Evolutionary conservation across 805 yeast species (phyloP), one percentile per base, ranked within the genome.

Genomic region (Candida nanaspora): DNA sequence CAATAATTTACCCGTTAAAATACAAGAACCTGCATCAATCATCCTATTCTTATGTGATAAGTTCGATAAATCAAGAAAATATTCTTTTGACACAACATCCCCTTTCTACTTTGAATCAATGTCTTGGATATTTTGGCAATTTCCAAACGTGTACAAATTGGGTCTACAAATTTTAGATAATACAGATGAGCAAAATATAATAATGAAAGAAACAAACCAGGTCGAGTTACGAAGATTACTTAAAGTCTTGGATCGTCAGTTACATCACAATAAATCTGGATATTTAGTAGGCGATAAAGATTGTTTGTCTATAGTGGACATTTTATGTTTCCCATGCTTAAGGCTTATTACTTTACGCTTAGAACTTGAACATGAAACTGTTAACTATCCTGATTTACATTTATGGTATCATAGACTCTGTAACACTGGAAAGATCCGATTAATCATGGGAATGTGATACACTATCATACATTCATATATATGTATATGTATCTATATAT

Each of bases 1-100:
- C 28, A 63, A 69, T 4, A 57, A 70, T 32, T 55, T 53, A 8
- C 22, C 25, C 7, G 64, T 65, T 25, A 61, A 72, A 19, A 52
- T 81, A 22, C 69, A 70, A 48, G 86, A 80, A 59, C 68, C 80
- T 27, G 85, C 74, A 26, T 83, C 86, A 2, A 79, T 80, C 45
- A 55, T 81, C 57, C 59, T 65, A 43, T 81, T 78, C 53, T 56
- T 80, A 31, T 76, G 74, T 41, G 83, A 78, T 47, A 75, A 69
- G 46, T 81, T 73, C 53, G 86, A 81, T 52, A 69, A 58, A 40
- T 76, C 75, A 9, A 55, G 68, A 44, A 73, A 74, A 55, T 69
- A 46, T 48, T 65, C 71, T 21, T 72, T 58, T 45, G 61, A 57
- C 22, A 45, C 52, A 6, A 67, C 64, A 2, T 57, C 76, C 22